phyloP scores from a whole-genome alignment of 257 asterid genomes.

The Gentiana straminea region DNA sequence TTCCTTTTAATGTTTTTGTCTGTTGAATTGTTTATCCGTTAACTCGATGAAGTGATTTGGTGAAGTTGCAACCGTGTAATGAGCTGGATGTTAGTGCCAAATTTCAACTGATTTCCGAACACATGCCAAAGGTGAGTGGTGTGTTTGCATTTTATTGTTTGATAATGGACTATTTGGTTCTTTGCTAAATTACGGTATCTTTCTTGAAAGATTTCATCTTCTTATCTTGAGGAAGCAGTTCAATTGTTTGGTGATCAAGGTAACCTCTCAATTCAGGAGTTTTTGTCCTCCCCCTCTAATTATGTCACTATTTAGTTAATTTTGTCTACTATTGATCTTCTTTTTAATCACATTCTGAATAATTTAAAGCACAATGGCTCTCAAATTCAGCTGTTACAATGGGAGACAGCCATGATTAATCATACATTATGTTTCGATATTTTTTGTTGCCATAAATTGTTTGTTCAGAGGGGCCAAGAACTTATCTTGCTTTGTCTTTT shows the following conservation, averaged over 20 bases:
- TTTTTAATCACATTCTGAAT: background rate
- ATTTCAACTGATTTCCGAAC: conserved; percentile 50
- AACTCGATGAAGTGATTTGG: conserved; percentile 7
- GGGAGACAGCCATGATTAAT: background rate
- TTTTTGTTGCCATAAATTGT: too few species aligned
- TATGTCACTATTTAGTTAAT: too few species aligned
- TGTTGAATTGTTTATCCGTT: too few species aligned
- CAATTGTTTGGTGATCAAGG: conserved; percentile 31
- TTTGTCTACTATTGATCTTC: background rate
- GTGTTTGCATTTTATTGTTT: conserved; percentile 7
- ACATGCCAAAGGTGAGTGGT: conserved; percentile 50
- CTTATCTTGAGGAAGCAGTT: conserved; percentile 24
- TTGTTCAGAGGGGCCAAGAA: too few species aligned
- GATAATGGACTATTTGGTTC: conserved; percentile 3
- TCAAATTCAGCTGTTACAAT: background rate
- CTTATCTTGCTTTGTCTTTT: too few species aligned
- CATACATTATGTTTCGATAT: too few species aligned
- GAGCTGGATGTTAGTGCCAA: conserved; percentile 43
- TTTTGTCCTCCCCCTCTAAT: too few species aligned
- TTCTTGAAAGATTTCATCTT: conserved; percentile 35
- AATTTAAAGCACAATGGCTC: background rate
- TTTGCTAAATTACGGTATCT: background rate
- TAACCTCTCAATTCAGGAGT: background rate
- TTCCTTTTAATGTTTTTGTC: background rate
- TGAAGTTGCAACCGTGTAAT: conserved; percentile 46